Evolutionary conservation across 495 filamentous ascomycete genomes (phyloP).

Genomic region (Aspergillus carlsbadensis): DNA sequence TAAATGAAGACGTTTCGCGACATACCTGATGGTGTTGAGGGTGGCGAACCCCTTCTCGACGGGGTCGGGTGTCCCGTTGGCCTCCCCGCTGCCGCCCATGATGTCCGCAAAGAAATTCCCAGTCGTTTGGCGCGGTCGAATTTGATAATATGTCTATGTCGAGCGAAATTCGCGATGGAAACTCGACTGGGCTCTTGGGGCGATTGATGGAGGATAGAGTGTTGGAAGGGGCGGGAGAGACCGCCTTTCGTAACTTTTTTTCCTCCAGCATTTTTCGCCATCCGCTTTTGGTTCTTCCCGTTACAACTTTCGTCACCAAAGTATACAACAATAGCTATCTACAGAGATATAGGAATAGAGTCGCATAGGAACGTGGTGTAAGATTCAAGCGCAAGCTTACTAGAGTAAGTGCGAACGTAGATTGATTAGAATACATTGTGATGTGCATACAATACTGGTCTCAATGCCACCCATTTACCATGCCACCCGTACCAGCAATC

Average conservation of each 20-base stretch:
- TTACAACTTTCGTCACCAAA: background rate
- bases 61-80: slow-evolving; percentile 55
- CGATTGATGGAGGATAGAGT: slow-evolving; percentile 19
- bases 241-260: slow-evolving; percentile 20
- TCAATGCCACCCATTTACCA: slow-evolving; percentile 48
- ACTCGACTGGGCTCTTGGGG: slow-evolving; percentile 20
- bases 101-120: slow-evolving; percentile 16
- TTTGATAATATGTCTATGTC: slow-evolving; percentile 28
- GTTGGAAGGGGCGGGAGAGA: slow-evolving; percentile 21
- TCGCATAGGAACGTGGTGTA: too few species aligned
- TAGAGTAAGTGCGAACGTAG: background rate
- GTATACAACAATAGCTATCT: background rate
- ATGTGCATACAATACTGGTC: background rate
- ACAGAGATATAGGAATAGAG: too few species aligned
- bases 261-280: slow-evolving; percentile 2
- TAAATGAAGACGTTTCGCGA: slow-evolving; percentile 13
- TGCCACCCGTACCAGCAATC: slow-evolving; percentile 33
- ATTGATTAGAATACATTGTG: slow-evolving; percentile 14
- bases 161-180: slow-evolving; percentile 27
- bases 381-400: background rate
- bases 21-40: slow-evolving; percentile 71
- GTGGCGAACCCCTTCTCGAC: slow-evolving; percentile 79
- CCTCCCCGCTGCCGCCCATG: slow-evolving; percentile 52
- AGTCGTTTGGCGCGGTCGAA: background rate
- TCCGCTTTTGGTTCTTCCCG: slow-evolving; percentile 18